Conservation (phyloP, 257 asterid genomes). For the Rehmannia glutinosa region DNA sequence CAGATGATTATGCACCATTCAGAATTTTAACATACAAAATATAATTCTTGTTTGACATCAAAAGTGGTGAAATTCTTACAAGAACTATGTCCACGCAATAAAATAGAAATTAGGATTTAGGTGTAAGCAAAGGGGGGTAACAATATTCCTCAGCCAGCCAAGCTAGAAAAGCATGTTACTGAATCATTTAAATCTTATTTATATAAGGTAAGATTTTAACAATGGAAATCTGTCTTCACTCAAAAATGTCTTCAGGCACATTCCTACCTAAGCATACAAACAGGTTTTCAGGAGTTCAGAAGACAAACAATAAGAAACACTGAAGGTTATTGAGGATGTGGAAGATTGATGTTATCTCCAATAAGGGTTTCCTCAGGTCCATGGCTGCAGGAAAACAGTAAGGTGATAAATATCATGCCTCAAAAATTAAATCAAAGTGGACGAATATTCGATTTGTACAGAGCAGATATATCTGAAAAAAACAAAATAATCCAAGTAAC, state of each 20-base stretch:
- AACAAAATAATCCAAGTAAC: constrained; percentile 21
- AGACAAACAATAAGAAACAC: neutral
- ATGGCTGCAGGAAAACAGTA: constrained; percentile 53
- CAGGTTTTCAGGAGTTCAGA: neutral
- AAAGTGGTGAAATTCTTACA: no score
- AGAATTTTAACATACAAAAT: no score
- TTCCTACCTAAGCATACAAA: neutral
- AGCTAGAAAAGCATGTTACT: no score
- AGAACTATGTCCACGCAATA: no score
- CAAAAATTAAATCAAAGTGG: neutral
- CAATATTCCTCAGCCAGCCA: no score
- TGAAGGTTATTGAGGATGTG: constrained; percentile 49
- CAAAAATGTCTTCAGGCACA: neutral
- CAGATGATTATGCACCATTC: no score
- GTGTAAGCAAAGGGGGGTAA: neutral
- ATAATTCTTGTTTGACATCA: no score
- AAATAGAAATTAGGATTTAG: no score
- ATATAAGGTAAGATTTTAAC: no score
- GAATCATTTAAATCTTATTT: no score
- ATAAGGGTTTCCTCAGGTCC: constrained; percentile 62
- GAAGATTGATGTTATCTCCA: constrained; percentile 62
- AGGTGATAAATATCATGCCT: constrained; percentile 13
- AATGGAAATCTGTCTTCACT: neutral
- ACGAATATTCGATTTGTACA: neutral
- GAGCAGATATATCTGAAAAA: neutral